Base-by-base conservation (phyloP, 2,329 filamentous ascomycete species). In the Thelonectria olida region DNA sequence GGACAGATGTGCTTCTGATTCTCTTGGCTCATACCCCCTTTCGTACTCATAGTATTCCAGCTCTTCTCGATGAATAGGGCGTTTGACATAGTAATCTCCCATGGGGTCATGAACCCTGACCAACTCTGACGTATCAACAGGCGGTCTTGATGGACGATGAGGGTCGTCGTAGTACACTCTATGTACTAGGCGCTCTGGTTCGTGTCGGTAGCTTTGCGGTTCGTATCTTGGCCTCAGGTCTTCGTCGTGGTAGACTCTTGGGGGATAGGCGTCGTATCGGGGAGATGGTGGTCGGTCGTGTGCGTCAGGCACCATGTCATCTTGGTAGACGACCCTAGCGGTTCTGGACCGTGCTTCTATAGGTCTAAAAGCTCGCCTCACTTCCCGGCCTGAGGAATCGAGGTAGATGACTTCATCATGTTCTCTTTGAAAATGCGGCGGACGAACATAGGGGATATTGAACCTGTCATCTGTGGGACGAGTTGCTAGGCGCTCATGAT, bases 1-100 rank as follows among this genome's bases (percentile, higher is more conserved):
- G 19, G 52, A 49, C 4, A 61, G 47, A 38, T 64, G 62, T 7
- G 44, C 20, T 10, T 27, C 57, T 3, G 56, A 54, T 22, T 67
- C 68, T 20, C 62, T 56, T 23, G 28, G 47, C 5, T 64, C 25
- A 9, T 58, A 61, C 2, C 61, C 61, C 8, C 58, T 49, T 7
- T 73, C 70, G 27, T 65, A 62, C n/a, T 71, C 63, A 48, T 77
- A 75, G 42, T 72, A 54, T 20, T 66, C 50, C 25, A 51, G 52
- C 12, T 60, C 65, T 23, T 75, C 75, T 27, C 73, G 71, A 39
- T 71, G 70, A 22, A 80, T 64, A 5, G 81, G 81, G 25, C 80
- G 77, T 38, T 78, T 76, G 54, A 84, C 76, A 61, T 80, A 79
- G 61, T 84, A 85, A 49, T 81, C 76, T 10, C 82, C 82, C 19